A percentile compares a stretch with the other conserved stretches of the same genome.
Conservation (phyloP, 495 filamentous ascomycete genomes). For the Neurospora intermedia region DNA sequence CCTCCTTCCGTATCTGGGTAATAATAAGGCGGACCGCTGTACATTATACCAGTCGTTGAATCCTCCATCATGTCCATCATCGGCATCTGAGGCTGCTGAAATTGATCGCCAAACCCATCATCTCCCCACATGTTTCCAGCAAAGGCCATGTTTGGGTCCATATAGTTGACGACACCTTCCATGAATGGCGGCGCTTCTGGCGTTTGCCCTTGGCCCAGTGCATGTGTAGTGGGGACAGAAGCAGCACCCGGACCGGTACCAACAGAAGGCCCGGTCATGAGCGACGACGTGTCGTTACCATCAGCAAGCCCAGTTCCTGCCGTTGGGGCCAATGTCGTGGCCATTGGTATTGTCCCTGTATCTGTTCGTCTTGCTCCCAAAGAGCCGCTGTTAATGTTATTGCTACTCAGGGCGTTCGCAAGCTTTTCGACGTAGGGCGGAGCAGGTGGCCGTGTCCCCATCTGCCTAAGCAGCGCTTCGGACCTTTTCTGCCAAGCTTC, state of each 20-base stretch:
- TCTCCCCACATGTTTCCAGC: not conserved
- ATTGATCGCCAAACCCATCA: conserved; percentile 1
- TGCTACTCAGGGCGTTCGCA: not conserved
- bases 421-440: conserved; percentile 30
- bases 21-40: not conserved
- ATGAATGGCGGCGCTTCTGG: not conserved
- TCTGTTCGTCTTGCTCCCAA: not conserved
- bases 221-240: not conserved
- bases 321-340: not conserved
- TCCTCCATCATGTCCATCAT: not conserved
- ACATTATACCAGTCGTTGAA: not conserved
- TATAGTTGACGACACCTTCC: not conserved
- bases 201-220: not conserved
- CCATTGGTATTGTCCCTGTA: not conserved
- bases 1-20: not conserved
- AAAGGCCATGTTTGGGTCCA: not conserved
- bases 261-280: not conserved
- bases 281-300: not conserved
- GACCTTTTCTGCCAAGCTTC: conserved; percentile 38
- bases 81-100: not conserved
- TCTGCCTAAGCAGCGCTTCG: conserved; percentile 14
- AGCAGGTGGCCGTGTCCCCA: conserved; percentile 12
- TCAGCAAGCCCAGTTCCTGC: not conserved
- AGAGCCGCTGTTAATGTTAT: not conserved
- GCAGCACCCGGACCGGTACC: not conserved